Evolutionary conservation across 108 stramenopile species (phyloP).

Genomic region (Craspedostauros australis): DNA sequence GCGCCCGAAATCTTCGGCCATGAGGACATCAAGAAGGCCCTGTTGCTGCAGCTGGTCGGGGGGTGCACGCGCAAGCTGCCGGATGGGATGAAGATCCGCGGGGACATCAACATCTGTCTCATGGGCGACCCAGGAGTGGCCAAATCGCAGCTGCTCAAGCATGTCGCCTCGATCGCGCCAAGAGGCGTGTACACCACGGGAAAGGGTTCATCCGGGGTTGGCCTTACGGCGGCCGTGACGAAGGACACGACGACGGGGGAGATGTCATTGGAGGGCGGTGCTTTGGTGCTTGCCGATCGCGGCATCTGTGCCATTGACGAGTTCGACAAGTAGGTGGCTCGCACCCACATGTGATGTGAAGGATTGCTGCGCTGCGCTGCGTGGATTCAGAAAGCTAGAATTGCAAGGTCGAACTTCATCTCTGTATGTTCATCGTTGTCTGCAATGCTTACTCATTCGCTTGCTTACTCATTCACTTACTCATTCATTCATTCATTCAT

Average conservation of each 20-base stretch:
- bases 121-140: constrained; percentile 99
- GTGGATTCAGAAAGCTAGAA: too few relatives aligned
- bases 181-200: constrained; percentile 98
- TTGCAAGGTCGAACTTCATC: too few relatives aligned
- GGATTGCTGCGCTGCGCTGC: too few relatives aligned
- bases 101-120: constrained; percentile 96
- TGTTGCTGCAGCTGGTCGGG: constrained; percentile 92
- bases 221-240: constrained; percentile 96
- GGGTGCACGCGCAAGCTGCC: constrained; percentile 86
- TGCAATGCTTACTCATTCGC: too few relatives aligned
- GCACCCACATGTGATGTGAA: too few relatives aligned
- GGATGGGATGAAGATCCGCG: constrained; percentile 96
- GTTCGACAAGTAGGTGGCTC: constrained; percentile 98
- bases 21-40: constrained; percentile 95
- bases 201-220: constrained; percentile 96
- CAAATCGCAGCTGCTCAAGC: constrained; percentile 97
- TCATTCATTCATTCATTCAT: too few relatives aligned
- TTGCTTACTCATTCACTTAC: too few relatives aligned
- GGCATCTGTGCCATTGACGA: constrained; percentile 98
- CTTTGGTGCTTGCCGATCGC: constrained; percentile 96
- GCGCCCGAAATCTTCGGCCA: constrained; percentile 99
- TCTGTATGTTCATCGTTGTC: too few relatives aligned
- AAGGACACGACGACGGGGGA: constrained; percentile 93
- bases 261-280: constrained; percentile 97
- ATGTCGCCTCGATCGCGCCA: constrained; percentile 92